Base-by-base conservation (phyloP, 805 yeast genomes). In the Aciculoconidium aculeatum region DNA sequence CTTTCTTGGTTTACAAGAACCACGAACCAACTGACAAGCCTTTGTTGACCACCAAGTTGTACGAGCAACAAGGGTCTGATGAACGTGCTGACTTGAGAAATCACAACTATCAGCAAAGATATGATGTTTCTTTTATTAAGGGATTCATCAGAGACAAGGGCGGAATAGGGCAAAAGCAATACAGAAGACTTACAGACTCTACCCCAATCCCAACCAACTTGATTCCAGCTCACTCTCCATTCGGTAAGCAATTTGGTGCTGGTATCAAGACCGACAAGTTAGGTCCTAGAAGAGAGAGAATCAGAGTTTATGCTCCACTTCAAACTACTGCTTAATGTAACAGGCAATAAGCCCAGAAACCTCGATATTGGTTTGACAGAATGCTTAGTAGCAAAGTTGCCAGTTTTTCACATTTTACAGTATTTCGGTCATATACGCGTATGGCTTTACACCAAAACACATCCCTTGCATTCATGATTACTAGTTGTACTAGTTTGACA, bases 271-370 rank as follows among this genome's bases (percentile, higher is more conserved):
- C 64, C 21, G 55, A 49, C 42, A 43, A 50, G 37, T 59, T 65
- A 46, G 70, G 70, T 11, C 70, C 70, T 27, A 62, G 70, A 60
- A 61, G 43, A 42, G 68, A 64, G 46, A 51, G 63, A 44, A 40
- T 54, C 37, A 52, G 53, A 40, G 48, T 51, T 41, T 65, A 55
- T 45, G 67, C 70, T 37, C 68, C 69, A n/a, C 14, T 37, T 22
- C 33, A 29, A 25, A 26, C 34, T 12, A 24, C 30, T 6, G 23
- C 31, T 20, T 30, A 25, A n/a, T n/a, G n/a, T n/a, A n/a, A n/a
- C n/a, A n/a, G n/a, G n/a, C n/a, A n/a, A n/a, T n/a, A n/a, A n/a
- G n/a, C n/a, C n/a, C n/a, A n/a, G n/a, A n/a, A n/a, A n/a, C n/a
- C n/a, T n/a, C n/a, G n/a, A n/a, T n/a, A n/a, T n/a, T n/a, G n/a